Base-by-base conservation (phyloP, 768 basidiomycete species). In the Naganishia vishniacii region DNA sequence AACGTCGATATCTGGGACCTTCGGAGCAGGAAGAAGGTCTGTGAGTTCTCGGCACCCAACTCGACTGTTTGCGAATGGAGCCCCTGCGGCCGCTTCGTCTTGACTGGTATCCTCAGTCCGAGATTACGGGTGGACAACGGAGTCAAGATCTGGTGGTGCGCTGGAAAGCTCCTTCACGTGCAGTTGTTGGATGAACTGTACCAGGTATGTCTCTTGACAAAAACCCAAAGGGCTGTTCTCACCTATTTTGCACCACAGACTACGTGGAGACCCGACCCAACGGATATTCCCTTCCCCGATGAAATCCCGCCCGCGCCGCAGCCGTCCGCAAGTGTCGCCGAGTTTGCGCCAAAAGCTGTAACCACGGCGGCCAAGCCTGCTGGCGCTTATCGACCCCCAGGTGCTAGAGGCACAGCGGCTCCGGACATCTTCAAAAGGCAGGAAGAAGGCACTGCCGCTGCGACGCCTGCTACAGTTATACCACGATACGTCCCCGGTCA, bases 111-210 rank as follows among this genome's bases (percentile, higher is more conserved):
- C 0, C 83, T 98, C n/a, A 92, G 89, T 18, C 95, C 95, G 0
- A 85, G 95, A 25, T 80, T 98, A 51, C 85, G 95, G 41, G 95
- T 99, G 65, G 95, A 99, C 80, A 98, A 98, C 70, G 92, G 93
- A 1, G 85, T 98, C 77, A 95, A 93, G 80, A 82, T 99, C 65
- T 97, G 88, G 88, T 92, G 94, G 75, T 92, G 89, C 75, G 82
- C 85, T 0, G 93, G 95, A 9, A 82, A 85, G 0, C 83, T 98
- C n/a, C 73, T 95, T 60, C 91, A 97, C 67, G 80, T 88, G 20
- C 90, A 95, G 74, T 72, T 80, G 48, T 78, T 85, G 60, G 91
- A 95, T 3, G 94, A 98, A 74, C 82, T 95, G 15, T 98, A 97
- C 77, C 91, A 95, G 75, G 80, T 79, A 13, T 58, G 72, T 53